Base-by-base conservation (phyloP, 2,329 filamentous ascomycete species). In the Phialemonium atrogriseum region DNA sequence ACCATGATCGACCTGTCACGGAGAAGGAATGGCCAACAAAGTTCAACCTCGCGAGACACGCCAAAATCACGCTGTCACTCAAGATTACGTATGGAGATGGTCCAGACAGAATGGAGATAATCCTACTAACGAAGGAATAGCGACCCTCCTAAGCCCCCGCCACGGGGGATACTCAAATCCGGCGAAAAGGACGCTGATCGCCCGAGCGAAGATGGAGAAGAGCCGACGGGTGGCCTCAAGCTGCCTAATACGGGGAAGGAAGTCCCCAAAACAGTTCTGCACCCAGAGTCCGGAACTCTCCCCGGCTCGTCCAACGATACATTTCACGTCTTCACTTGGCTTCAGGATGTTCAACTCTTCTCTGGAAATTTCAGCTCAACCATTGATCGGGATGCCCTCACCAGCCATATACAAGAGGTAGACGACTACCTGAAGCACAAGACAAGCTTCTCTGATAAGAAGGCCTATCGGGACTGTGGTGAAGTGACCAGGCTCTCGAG, bases 251-350 rank as follows among this genome's bases (percentile, higher is more conserved):
- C 27, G 11, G 35, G 17, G 15, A 12, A 21, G 5, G 19, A 17
- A 17, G 20, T 28, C 15, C 12, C 30, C 3, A 15, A 23, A 10
- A 15, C 5, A 20, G 16, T 3, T 10, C 31, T 18, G 18, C 26
- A 11, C 14, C 22, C 32, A 10, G 24, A 24, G 10, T 7, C 28
- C 3, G 3, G 17, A 18, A n/a, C n/a, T n/a, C n/a, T n/a, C n/a
- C n/a, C n/a, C n/a, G n/a, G n/a, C n/a, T n/a, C n/a, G n/a, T n/a
- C n/a, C n/a, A 20, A 28, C 10, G 46, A 39, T 34, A 34, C 20
- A 35, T 47, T 49, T 25, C 40, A 46, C 29, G 36, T 49, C 17
- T 49, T 49, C 23, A 41, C 37, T 5, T 46, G 41, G 40, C 21
- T 46, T 5, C 30, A 35, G n/a, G n/a, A 25, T 25, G 16, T 10